These are phyloP conservation scores for Pseudogymnoascus sp. DNA, from an alignment of 2,329 filamentous ascomycete species.

Conservation along the genomic window DNA sequence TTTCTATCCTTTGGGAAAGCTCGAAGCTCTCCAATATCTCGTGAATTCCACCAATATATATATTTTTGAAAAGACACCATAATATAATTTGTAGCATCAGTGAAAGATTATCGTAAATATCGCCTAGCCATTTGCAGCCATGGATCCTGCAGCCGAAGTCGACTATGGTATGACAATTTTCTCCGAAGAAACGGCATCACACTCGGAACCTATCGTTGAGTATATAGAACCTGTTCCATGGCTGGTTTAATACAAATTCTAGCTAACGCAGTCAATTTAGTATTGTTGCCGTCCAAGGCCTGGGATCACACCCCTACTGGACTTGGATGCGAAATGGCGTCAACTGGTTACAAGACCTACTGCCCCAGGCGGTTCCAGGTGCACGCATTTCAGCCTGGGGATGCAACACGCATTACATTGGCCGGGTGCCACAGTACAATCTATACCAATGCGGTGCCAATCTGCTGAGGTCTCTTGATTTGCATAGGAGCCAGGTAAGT, in stretches of 20 bases:
- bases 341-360: neutral
- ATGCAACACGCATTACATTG: neutral
- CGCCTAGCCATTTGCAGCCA: neutral
- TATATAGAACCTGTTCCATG: neutral
- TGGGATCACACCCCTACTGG: neutral
- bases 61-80: neutral
- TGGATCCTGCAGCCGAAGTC: neutral
- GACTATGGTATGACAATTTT: neutral
- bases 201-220: neutral
- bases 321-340: neutral
- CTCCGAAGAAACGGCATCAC: neutral
- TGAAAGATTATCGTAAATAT: neutral
- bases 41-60: neutral
- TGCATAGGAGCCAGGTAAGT: neutral
- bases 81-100: neutral
- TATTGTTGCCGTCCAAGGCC: neutral
- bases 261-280: neutral
- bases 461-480: neutral
- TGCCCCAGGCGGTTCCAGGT: neutral
- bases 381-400: neutral
- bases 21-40: neutral
- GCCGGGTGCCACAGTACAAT: neutral
- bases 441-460: neutral
- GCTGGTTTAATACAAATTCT: neutral
- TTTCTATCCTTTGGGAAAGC: constrained; percentile 11